These are phyloP conservation scores for Leucocoprinus sp. DNA, from an alignment of 768 basidiomycete species.

Conservation along the genomic window DNA sequence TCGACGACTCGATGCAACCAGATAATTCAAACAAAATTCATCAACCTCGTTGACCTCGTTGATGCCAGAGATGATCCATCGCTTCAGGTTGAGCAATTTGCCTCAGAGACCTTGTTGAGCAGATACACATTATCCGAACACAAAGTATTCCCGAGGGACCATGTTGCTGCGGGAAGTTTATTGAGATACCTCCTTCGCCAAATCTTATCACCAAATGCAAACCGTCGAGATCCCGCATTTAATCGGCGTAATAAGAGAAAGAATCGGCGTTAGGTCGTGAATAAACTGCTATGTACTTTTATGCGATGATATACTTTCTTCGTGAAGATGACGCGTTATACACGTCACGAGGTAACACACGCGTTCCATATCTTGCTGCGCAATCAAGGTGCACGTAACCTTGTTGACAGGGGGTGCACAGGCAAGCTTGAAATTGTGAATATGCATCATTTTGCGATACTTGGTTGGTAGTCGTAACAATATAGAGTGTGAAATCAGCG, in stretches of 20 bases:
- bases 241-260: neutral
- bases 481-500: too few species aligned
- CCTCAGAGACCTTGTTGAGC: constrained; percentile 9
- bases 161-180: constrained; percentile 11
- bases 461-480: too few species aligned
- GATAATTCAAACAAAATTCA: neutral
- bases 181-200: constrained; percentile 14
- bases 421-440: neutral
- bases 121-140: constrained; percentile 5
- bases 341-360: neutral
- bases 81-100: constrained; percentile 5
- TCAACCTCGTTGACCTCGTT: constrained; percentile 15
- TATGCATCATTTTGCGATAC: too few species aligned
- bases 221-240: neutral
- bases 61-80: constrained; percentile 2
- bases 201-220: constrained; percentile 8
- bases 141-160: constrained; percentile 11
- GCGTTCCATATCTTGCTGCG: neutral
- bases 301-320: neutral
- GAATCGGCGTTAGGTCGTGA: neutral
- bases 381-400: neutral
- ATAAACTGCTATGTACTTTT: too few species aligned
- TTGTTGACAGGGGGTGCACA: neutral
- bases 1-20: neutral
- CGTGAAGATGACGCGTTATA: neutral